Base-by-base conservation (phyloP, 345 rosid genomes). In the Brassica nigra region DNA sequence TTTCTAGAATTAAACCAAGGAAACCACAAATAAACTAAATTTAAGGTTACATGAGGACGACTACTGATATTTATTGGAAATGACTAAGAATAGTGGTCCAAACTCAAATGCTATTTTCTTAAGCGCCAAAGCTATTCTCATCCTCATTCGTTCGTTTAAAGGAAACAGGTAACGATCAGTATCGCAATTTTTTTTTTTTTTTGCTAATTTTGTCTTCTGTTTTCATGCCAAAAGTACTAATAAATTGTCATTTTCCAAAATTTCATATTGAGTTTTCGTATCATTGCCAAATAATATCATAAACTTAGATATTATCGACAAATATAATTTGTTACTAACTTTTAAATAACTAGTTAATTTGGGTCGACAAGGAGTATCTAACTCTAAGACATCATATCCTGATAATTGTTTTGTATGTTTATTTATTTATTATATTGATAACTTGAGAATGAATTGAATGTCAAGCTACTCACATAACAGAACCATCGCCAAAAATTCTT, bases 201-300 rank as follows among this genome's bases (percentile, higher is more conserved):
- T 68, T 61, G 66, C 66, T 68, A 62, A 34, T 49, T 73, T 68
- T 74, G 82, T 74, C 70, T 42, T 68, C 70, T 74, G 34, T 49
- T 79, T 74, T 68, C 33, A 49, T 6, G 78, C 75, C 65, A 68
- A 74, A 49, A 14, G 28, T 61, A 61, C 18, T 68, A 61, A 39
- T n/a, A 18, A 33, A 5, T 79, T 16, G 70, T 68, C 62, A 79
- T 47, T 27, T 16, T 9, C 29, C 33, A 16, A 11, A 33, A n/a
- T 42, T 2, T 47, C 28, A 66, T 67, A 59, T 67, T 27, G 74
- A 73, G 58, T 62, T 67, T 73, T 73, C 78, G 73, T 20, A 59
- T 73, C 78, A 74, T 79, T 73, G 74, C 78, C 77, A 34, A 66
- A 59, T 36, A 66, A 29, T 66, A 54, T 64, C 61, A 36, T 37